Evolutionary conservation across 345 rosid genomes (phyloP), one percentile per base, ranked within the genome.

Genomic region (Bruguiera sexangula): DNA sequence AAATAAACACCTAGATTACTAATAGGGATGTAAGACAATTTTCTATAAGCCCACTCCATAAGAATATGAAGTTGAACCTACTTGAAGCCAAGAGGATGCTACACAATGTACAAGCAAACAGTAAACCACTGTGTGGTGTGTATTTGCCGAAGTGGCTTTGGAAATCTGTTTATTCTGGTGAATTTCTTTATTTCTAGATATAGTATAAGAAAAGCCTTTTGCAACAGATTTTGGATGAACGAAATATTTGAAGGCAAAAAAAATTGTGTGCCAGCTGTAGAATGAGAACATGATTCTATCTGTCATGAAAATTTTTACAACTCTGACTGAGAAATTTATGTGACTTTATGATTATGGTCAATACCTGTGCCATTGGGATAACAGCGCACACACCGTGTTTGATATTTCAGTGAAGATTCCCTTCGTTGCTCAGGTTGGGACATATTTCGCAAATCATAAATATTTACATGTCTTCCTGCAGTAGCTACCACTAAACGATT

Each of bases 281-380:
- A 43, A 19, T 18, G 32, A 36, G 58, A 20, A 60, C 15, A 29
- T 48, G 16, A 36, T 67, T 36, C 39, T 3, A 27, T 39, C 62
- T 30, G 46, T 46, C 57, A 37, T 50, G 16, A 30, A 59, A 48
- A 56, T 13, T 48, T 4, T 59, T n/a, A 26, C 52, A n/a, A 24
- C 56, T 62, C n/a, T 5, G 59, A 24, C 32, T 31, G 36, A 1
- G 52, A 53, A 62, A 5, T 21, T n/a, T 20, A 16, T 62, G 62
- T 30, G 37, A 29, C 36, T 32, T 63, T 59, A 29, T 4, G 29
- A 22, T 53, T 27, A 21, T 21, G 26, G 26, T 19, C 19, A 52
- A 60, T 76, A 94, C 97, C 96, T 69, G 97, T 91, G 74, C 97
- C 96, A 79, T 89, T 94, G 70, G 98, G 98, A 76, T 91, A 91